Evolutionary conservation across 805 yeast genomes (phyloP), one percentile per base, ranked within the genome.

Genomic region (Candida multigemmis): DNA sequence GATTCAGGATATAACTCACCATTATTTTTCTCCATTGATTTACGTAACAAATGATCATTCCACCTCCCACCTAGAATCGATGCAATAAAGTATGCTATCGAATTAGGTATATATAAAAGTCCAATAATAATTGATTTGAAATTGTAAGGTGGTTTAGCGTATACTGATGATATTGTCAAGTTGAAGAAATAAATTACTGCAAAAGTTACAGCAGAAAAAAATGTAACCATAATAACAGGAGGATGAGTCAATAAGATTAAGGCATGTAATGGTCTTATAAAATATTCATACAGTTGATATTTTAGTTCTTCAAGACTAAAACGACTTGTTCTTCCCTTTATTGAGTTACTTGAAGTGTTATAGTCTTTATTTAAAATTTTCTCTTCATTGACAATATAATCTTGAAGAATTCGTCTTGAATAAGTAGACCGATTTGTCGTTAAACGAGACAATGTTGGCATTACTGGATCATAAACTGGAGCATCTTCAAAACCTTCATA

Each of bases 51-150:
- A 23, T 54, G 46, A 48, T 84, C 95, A 28, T 74, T 75, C 80
- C 89, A 84, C 35, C 64, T 65, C 3, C 95, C 95, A 19, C 93
- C 93, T 34, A 70, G 60, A n/a, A 85, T 53, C 1, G 89, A 77
- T 0, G 93, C 89, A 24, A 77, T 38, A 19, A 84, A 52, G 44
- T 83, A 84, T 0, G 87, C 71, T 14, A 82, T 69, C 0, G 94
- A 82, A 48, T 84, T 84, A 19, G 95, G 94, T 18, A 84, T 74
- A 54, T 82, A 84, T 30, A 81, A 64, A 15, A 84, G 60, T 18
- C 95, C 95, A 25, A 78, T 67, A 30, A 76, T 62, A 25, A 82
- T 51, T 0, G 81, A 53, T 18, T 60, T 55, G 60, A 79, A 85
- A 41, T 74, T 71, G 50, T 84, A 84, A 3, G 95, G 95, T 0